These are phyloP conservation scores for sorghum (Sorghum bicolor) DNA, from an alignment of 176 grass and related monocot species.

Conservation along the genomic window DNA sequence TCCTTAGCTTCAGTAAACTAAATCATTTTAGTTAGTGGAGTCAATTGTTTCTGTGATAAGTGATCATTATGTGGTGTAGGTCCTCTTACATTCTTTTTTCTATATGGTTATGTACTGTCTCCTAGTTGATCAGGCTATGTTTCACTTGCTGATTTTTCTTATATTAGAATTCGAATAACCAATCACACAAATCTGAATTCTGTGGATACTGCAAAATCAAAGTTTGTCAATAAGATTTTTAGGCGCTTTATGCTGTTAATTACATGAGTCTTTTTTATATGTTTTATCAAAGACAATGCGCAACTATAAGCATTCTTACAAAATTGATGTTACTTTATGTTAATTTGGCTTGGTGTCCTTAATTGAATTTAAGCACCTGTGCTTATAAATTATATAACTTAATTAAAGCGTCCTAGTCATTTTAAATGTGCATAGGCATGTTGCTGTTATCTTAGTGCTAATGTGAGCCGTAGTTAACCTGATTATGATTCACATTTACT, in stretches of 20 bases:
- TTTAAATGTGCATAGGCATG: neutral
- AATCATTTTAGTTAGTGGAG: neutral
- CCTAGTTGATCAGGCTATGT: neutral
- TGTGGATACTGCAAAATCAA: neutral
- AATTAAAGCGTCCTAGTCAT: neutral
- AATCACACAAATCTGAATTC: neutral
- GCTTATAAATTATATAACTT: neutral
- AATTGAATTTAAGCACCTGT: neutral
- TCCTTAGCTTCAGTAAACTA: conserved; percentile 11
- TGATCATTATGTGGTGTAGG: neutral
- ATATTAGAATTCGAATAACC: neutral
- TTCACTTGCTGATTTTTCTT: neutral
- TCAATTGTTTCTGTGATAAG: neutral
- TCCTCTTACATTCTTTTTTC: neutral
- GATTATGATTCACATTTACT: neutral
- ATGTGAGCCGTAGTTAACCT: neutral
- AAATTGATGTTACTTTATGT: neutral
- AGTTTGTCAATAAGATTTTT: neutral
- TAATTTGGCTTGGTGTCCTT: neutral
- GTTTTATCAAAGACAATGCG: neutral
- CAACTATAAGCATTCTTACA: neutral
- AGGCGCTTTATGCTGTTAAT: conserved; percentile 1
- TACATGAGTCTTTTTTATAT: neutral
- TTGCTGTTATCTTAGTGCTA: neutral
- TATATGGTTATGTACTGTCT: neutral